Conservation (phyloP, 768 basidiomycete genomes). For the Lentinula boryana region DNA sequence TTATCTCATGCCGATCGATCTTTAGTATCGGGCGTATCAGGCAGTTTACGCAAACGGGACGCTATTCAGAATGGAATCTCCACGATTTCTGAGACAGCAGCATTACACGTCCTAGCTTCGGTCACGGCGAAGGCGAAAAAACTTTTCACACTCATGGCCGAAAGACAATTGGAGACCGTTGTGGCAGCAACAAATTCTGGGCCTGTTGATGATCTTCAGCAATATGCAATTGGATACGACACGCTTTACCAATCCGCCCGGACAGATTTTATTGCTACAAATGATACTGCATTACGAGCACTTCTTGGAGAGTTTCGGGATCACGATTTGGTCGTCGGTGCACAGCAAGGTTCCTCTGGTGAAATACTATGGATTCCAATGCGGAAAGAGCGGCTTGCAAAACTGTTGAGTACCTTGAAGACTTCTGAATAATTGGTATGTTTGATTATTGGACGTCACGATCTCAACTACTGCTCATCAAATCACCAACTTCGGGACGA, state of each 20-base stretch:
- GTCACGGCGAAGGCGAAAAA: constrained; percentile 86
- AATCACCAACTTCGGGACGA: too few species aligned
- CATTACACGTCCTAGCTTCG: constrained; percentile 76
- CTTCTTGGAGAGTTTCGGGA: constrained; percentile 84
- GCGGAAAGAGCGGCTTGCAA: constrained; percentile 64
- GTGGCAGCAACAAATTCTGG: constrained; percentile 20
- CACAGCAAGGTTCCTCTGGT: constrained; percentile 33
- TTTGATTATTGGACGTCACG: not conserved
- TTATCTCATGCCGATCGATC: constrained; percentile 61
- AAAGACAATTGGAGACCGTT: constrained; percentile 59
- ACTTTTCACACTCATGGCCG: constrained; percentile 62
- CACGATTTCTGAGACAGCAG: constrained; percentile 67
- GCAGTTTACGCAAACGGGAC: constrained; percentile 19
- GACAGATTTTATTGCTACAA: constrained; percentile 84
- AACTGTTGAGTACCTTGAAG: constrained; percentile 26
- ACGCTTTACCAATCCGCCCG: constrained; percentile 68
- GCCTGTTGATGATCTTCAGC: constrained; percentile 35
- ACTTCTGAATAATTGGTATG: not conserved
- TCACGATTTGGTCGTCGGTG: constrained; percentile 72
- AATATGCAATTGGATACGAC: constrained; percentile 31
- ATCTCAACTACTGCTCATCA: too few species aligned
- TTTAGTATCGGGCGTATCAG: constrained; percentile 46
- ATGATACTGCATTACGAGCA: constrained; percentile 76
- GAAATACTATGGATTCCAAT: constrained; percentile 40
- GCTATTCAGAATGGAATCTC: constrained; percentile 23